These are phyloP conservation scores for Saccharomycopsis hybrid DNA, from an alignment of 1,139 yeast species.

Conservation along the genomic window DNA sequence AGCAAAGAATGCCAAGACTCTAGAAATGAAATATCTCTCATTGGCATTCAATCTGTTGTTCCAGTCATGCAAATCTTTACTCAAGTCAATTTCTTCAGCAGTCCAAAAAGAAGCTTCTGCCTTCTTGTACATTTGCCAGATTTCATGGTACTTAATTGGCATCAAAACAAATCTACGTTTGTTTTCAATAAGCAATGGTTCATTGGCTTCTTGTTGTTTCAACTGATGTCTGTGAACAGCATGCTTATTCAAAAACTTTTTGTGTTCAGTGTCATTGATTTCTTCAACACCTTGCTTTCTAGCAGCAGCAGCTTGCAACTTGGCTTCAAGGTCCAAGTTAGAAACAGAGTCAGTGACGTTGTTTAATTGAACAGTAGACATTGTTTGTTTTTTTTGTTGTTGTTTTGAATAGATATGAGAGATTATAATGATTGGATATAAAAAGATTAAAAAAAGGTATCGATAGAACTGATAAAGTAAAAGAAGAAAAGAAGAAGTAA, in stretches of 20 bases:
- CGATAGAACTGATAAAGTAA: background rate
- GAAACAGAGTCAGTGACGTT: slow-evolving; percentile 12
- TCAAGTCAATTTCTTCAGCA: slow-evolving; percentile 95
- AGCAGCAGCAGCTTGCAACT: slow-evolving; percentile 20
- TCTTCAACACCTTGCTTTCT: slow-evolving; percentile 11
- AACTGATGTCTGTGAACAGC: slow-evolving; percentile 63
- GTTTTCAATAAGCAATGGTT: slow-evolving; percentile 85
- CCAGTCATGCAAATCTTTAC: slow-evolving; percentile 91
- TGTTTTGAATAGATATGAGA: background rate
- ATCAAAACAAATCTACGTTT: slow-evolving; percentile 86
- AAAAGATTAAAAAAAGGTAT: background rate
- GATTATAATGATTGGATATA: background rate
- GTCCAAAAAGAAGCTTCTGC: slow-evolving; percentile 99
- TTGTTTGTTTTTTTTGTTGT: background rate
- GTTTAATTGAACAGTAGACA: slow-evolving; percentile 7
- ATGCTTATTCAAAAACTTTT: slow-evolving; percentile 51
- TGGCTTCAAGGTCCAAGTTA: slow-evolving; percentile 14
- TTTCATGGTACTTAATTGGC: slow-evolving; percentile 96
- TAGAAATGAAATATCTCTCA: slow-evolving; percentile 84
- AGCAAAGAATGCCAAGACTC: slow-evolving; percentile 96
- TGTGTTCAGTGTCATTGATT: slow-evolving; percentile 32
- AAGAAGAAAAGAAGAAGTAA: background rate
- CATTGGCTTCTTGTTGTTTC: slow-evolving; percentile 75
- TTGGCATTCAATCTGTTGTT: slow-evolving; percentile 76
- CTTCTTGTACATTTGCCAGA: slow-evolving; percentile 98